Conservation (phyloP, 106 monocot genomes). For the Apostasia shenzhenica region DNA sequence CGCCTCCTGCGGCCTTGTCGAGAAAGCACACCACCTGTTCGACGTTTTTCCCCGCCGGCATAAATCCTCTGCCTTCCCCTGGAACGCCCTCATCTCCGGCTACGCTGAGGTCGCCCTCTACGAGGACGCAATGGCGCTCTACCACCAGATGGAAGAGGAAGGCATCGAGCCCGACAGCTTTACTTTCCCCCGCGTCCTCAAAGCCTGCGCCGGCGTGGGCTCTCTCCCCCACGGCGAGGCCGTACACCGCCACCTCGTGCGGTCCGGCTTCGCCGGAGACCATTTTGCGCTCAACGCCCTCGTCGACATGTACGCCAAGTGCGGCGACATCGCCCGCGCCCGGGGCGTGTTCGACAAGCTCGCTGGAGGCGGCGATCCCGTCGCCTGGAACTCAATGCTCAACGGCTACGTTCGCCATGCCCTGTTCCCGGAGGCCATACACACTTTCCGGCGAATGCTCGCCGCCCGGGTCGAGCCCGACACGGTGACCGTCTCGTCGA, state of each 20-base stretch:
- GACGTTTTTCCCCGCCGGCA: conserved; percentile 46
- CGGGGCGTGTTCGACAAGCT: conserved; percentile 43
- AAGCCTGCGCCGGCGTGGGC: conserved; percentile 68
- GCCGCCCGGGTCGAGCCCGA: conserved; percentile 28
- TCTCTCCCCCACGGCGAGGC: conserved; percentile 35
- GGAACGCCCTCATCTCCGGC: conserved; percentile 72
- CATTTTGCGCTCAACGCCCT: conserved; percentile 61
- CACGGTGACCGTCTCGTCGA: conserved; percentile 40
- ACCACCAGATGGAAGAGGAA: conserved; percentile 79
- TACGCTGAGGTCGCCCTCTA: conserved; percentile 37
- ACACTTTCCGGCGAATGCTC: conserved; percentile 38
- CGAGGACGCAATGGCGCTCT: conserved; percentile 74
- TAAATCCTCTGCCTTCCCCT: conserved; percentile 31
- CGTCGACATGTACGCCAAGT: conserved; percentile 81
- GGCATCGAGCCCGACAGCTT: conserved; percentile 53
- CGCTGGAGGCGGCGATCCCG: conserved; percentile 17
- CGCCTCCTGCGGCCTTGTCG: conserved; percentile 14
- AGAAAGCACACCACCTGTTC: conserved; percentile 67
- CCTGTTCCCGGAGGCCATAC: conserved; percentile 34
- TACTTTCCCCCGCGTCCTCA: conserved; percentile 74
- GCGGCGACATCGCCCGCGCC: conserved; percentile 59
- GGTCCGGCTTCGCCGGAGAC: conserved; percentile 42
- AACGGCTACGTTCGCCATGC: conserved; percentile 49
- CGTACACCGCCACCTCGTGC: conserved; percentile 51
- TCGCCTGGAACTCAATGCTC: conserved; percentile 71